phyloP scores from a whole-genome alignment of 441 rosid species.

The Pelargonium myrrhifolium region DNA sequence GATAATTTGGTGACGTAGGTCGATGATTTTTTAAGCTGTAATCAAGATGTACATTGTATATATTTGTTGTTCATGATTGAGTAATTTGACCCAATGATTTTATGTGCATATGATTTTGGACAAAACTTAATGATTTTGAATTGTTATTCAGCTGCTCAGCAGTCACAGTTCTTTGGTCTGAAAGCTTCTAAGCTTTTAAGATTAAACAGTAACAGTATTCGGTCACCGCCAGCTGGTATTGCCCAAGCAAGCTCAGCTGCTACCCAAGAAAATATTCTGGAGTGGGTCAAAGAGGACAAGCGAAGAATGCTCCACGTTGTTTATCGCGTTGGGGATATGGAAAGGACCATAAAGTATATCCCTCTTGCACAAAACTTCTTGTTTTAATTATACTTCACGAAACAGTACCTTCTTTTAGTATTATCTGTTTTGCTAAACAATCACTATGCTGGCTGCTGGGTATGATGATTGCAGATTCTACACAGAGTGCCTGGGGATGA shows the following conservation, averaged over 20 bases:
- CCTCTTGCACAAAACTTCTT: background rate
- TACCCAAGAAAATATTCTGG: background rate
- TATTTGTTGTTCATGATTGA: background rate
- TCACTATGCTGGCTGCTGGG: background rate
- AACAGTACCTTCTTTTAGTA: background rate
- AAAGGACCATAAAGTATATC: constrained; percentile 6
- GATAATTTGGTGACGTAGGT: no score
- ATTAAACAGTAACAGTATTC: background rate
- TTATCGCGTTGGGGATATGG: constrained; percentile 8
- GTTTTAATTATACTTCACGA: background rate
- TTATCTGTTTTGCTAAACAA: background rate
- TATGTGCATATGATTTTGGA: constrained; percentile 1
- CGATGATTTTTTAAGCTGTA: background rate
- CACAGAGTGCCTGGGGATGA: constrained; percentile 8
- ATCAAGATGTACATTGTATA: background rate
- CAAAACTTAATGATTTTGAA: constrained; percentile 1
- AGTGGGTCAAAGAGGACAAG: constrained; percentile 4
- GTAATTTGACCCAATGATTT: background rate
- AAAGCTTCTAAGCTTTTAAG: constrained; percentile 5
- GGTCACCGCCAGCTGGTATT: constrained; percentile 5
- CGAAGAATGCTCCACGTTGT: constrained; percentile 8
- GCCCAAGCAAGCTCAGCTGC: constrained; percentile 8
- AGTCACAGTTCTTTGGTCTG: constrained; percentile 3
- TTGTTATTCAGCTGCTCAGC: background rate
- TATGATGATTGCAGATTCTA: constrained; percentile 3